A percentile compares a stretch with the other conserved stretches of the same genome.
Evolutionary conservation across 2,329 filamentous ascomycete genomes (phyloP).

Genomic region (Gremmenia infestans): DNA sequence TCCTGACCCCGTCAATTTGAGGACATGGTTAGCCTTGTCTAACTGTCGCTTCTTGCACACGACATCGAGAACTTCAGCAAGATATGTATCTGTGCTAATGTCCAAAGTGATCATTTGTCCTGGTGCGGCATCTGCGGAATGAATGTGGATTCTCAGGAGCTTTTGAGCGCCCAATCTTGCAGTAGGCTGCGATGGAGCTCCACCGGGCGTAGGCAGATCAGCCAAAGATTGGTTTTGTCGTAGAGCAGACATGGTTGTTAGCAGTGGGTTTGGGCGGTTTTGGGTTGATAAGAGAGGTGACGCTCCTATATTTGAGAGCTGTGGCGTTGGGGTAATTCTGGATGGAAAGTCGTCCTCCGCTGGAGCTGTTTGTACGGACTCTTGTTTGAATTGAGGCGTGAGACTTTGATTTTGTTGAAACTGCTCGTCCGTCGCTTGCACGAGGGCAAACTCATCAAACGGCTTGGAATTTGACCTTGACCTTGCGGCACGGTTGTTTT

Average conservation of each 20-base stretch:
- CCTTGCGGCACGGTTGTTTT: slow-evolving; percentile 63
- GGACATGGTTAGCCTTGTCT: slow-evolving; percentile 73
- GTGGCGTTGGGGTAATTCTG: slow-evolving; percentile 23
- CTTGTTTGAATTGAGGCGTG: slow-evolving; percentile 62
- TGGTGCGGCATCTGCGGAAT: slow-evolving; percentile 62
- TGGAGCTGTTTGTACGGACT: slow-evolving; percentile 36
- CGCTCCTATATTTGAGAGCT: slow-evolving; percentile 29
- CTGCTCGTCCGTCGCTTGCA: slow-evolving; percentile 64
- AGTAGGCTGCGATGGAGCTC: slow-evolving; percentile 32
- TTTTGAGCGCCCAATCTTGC: slow-evolving; percentile 55
- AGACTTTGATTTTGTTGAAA: slow-evolving; percentile 63
- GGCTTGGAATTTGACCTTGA: slow-evolving; percentile 66
- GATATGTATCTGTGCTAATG: slow-evolving; percentile 77
- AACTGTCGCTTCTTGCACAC: slow-evolving; percentile 73
- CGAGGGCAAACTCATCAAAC: slow-evolving; percentile 78
- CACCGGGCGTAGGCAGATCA: slow-evolving; percentile 47
- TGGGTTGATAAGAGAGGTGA: slow-evolving; percentile 20
- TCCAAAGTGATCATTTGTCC: slow-evolving; percentile 70
- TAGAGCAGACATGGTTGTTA: slow-evolving; percentile 51
- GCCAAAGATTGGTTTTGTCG: slow-evolving; percentile 49
- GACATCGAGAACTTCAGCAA: slow-evolving; percentile 74
- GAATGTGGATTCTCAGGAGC: slow-evolving; percentile 66
- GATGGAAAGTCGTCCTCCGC: slow-evolving; percentile 41
- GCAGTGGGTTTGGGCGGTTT: slow-evolving; percentile 50
- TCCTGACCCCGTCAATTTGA: slow-evolving; percentile 70